These are phyloP conservation scores for Phialophora verrucosa DNA, from an alignment of 2,329 filamentous ascomycete species.

Conservation along the genomic window DNA sequence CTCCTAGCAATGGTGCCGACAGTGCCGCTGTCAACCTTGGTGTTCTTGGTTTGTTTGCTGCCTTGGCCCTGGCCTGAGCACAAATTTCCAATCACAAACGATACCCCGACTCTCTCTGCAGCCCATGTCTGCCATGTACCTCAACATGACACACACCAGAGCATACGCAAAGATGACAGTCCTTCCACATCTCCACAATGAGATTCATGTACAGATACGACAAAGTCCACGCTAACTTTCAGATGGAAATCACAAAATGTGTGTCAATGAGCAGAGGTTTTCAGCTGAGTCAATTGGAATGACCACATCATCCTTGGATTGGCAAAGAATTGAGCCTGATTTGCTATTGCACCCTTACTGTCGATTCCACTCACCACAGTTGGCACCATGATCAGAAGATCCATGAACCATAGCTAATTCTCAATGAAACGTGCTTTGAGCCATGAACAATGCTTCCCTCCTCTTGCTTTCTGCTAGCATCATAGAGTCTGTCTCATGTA, in stretches of 20 bases:
- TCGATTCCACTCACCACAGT: conserved; percentile 24
- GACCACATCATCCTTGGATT: conserved; percentile 27
- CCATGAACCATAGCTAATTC: conserved; percentile 27
- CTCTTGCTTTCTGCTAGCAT: neutral
- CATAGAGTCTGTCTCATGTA: neutral
- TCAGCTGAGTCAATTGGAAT: conserved; percentile 30
- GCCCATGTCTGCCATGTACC: conserved; percentile 35
- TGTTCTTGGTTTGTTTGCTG: conserved; percentile 38
- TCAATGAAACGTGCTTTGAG: conserved; percentile 25
- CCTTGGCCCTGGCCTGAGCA: conserved; percentile 34
- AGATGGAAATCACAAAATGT: neutral
- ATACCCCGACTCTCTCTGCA: conserved; percentile 36
- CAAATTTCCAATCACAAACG: conserved; percentile 15
- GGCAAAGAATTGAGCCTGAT: conserved; percentile 21
- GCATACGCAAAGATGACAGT: conserved; percentile 29
- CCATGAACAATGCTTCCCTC: conserved; percentile 7
- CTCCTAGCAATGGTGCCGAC: conserved; percentile 61
- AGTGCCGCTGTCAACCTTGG: conserved; percentile 85
- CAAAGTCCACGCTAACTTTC: conserved; percentile 24
- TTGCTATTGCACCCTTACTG: conserved; percentile 26
- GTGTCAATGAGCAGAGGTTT: conserved; percentile 17
- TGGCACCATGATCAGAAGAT: conserved; percentile 24
- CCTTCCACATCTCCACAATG: conserved; percentile 23
- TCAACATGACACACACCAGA: conserved; percentile 29
- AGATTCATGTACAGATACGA: conserved; percentile 23